Conservation (phyloP, 345 rosid genomes). For the Heritiera littoralis region DNA sequence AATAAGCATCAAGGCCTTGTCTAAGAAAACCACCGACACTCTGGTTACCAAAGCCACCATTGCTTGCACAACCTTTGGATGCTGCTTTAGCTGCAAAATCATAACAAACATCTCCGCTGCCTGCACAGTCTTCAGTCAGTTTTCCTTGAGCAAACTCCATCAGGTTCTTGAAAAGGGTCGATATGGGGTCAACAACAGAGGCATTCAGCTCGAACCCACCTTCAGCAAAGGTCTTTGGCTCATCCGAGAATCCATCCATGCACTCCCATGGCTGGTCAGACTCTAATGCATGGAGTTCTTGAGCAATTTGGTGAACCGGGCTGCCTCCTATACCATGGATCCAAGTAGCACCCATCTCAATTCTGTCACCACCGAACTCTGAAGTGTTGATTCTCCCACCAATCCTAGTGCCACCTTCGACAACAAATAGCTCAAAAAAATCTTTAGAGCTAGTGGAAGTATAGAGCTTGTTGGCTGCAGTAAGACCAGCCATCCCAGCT, state of each 20-base stretch:
- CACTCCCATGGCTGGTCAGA: constrained; percentile 96
- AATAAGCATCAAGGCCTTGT: constrained; percentile 57
- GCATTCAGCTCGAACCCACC: constrained; percentile 66
- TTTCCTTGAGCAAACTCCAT: constrained; percentile 86
- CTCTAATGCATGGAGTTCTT: constrained; percentile 56
- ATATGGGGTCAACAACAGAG: constrained; percentile 50
- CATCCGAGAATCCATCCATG: constrained; percentile 72
- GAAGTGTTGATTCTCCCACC: constrained; percentile 94
- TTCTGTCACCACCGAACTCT: constrained; percentile 80
- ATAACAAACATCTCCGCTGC: constrained; percentile 28
- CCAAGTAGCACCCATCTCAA: constrained; percentile 99
- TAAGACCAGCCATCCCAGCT: constrained; percentile 98
- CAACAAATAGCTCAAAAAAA: constrained; percentile 73
- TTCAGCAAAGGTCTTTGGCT: constrained; percentile 60
- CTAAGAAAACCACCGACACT: constrained; percentile 72
- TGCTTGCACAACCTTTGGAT: constrained; percentile 34
- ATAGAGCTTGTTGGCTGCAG: constrained; percentile 91
- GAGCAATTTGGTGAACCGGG: constrained; percentile 73
- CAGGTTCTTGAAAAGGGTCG: constrained; percentile 65
- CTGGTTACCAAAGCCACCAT: constrained; percentile 34
- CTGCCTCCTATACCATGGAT: constrained; percentile 98
- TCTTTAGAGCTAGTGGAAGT: constrained; percentile 41
- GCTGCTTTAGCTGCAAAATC: constrained; percentile 46
- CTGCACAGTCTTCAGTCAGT: constrained; percentile 25
- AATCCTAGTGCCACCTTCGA: constrained; percentile 86